Percentiles rank a stretch among this genome's conserved stretches.
Evolutionary conservation across 1,284 basidiomycete species (phyloP).

Genomic region (Marasmius tenuissimus): DNA sequence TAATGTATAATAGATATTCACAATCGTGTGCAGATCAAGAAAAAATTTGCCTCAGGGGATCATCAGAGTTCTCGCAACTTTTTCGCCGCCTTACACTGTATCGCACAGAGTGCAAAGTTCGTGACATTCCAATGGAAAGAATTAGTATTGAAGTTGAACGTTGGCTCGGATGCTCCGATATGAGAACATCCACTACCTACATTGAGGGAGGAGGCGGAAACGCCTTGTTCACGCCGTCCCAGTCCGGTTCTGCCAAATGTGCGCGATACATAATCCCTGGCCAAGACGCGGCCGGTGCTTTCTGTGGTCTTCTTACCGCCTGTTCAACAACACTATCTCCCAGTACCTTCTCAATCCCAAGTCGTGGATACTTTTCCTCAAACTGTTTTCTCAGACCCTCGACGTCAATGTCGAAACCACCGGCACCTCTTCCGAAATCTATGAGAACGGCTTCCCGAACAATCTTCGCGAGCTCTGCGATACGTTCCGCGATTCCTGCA

Average conservation of each 20-base stretch:
- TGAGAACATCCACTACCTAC: too few species aligned
- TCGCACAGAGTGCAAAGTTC: too few species aligned
- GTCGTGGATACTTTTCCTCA: not conserved
- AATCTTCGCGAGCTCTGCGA: not conserved
- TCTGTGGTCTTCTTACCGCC: not conserved
- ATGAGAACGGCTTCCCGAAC: slow-evolving; percentile 1
- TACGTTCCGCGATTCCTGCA: slow-evolving; percentile 4
- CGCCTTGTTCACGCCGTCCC: not conserved
- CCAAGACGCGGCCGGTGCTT: slow-evolving; percentile 3
- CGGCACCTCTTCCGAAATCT: not conserved
- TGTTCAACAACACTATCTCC: not conserved
- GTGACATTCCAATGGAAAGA: too few species aligned
- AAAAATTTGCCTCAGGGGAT: too few species aligned
- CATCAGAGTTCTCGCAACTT: too few species aligned
- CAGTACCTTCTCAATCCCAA: slow-evolving; percentile 3
- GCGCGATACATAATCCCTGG: slow-evolving; percentile 1
- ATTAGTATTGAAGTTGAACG: too few species aligned
- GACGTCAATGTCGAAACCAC: not conserved
- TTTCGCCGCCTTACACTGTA: too few species aligned
- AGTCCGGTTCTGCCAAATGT: not conserved
- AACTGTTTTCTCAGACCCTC: not conserved
- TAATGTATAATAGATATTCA: too few species aligned
- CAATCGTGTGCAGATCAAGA: too few species aligned
- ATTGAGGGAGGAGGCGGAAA: not conserved
- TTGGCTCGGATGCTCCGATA: too few species aligned